A percentile compares a stretch with the other conserved stretches of the same genome.
Conservation (phyloP, 2,329 filamentous ascomycete genomes). For the Aspergillus sp. region DNA sequence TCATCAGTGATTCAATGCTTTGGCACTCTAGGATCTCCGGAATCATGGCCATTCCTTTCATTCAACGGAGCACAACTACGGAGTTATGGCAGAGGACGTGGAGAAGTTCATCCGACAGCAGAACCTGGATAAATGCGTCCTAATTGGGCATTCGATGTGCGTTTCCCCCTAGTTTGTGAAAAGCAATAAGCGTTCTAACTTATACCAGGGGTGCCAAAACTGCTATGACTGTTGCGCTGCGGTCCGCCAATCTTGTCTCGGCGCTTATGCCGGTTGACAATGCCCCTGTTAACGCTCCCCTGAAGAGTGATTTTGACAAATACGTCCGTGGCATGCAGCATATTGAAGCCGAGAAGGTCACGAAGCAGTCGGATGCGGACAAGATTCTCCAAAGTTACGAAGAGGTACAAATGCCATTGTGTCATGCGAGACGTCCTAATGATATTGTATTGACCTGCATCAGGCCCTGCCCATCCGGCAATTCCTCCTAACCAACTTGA, state of each 20-base stretch:
- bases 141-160: slow-evolving; percentile 92
- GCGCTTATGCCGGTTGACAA: slow-evolving; percentile 84
- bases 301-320: slow-evolving; percentile 65
- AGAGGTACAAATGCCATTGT: slow-evolving; percentile 36
- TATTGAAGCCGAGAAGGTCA: slow-evolving; percentile 62
- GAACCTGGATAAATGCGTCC: slow-evolving; percentile 57
- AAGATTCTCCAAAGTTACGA: slow-evolving; percentile 68
- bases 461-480: slow-evolving; percentile 69
- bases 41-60: slow-evolving; percentile 93
- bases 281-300: slow-evolving; percentile 70
- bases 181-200: neutral
- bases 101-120: slow-evolving; percentile 68
- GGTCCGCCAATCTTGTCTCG: slow-evolving; percentile 57
- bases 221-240: slow-evolving; percentile 77
- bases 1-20: neutral
- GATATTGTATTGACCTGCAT: neutral
- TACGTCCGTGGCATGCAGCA: slow-evolving; percentile 80
- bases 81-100: slow-evolving; percentile 73
- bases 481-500: slow-evolving; percentile 81
- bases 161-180: slow-evolving; percentile 14
- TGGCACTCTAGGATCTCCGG: slow-evolving; percentile 60
- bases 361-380: slow-evolving; percentile 69
- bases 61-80: slow-evolving; percentile 66
- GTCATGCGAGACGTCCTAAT: neutral
- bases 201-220: slow-evolving; percentile 71